Evolutionary conservation across 73 alveolate genomes (phyloP).

Genomic region (Blepharisma japonicum): DNA sequence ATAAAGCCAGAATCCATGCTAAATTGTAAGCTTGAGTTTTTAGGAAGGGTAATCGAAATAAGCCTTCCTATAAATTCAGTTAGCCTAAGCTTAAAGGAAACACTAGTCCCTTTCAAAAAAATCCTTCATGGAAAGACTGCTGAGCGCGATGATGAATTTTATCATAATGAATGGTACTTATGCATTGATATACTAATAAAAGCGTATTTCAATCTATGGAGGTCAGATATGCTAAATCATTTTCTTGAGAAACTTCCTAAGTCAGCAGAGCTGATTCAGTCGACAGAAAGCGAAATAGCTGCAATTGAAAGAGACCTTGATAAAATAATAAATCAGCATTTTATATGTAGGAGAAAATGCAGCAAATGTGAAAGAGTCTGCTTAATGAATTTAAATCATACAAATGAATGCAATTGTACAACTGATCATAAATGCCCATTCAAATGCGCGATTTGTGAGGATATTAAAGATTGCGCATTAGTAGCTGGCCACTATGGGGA

Average conservation of each 20-base stretch:
- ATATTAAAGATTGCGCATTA: neutral
- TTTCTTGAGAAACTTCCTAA: neutral
- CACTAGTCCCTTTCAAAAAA: neutral
- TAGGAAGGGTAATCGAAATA: neutral
- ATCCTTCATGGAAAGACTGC: neutral
- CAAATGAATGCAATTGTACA: neutral
- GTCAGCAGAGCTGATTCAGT: neutral
- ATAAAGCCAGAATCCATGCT: neutral
- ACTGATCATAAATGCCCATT: constrained; percentile 8
- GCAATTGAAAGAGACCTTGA: neutral
- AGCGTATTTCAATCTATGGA: neutral
- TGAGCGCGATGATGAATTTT: too few relatives aligned
- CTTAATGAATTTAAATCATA: neutral
- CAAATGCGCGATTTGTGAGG: neutral
- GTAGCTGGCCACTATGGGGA: constrained; percentile 15
- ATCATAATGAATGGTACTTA: neutral
- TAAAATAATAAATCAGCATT: neutral
- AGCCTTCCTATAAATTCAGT: neutral
- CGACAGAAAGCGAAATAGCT: neutral
- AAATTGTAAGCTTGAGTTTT: neutral
- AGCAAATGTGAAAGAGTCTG: neutral
- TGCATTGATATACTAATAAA: neutral
- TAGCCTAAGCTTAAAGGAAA: neutral
- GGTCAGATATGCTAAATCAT: neutral
- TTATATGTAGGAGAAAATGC: constrained; percentile 6